Base-by-base conservation (phyloP, 1,284 basidiomycete genomes). In the Malassezia dermatis region DNA sequence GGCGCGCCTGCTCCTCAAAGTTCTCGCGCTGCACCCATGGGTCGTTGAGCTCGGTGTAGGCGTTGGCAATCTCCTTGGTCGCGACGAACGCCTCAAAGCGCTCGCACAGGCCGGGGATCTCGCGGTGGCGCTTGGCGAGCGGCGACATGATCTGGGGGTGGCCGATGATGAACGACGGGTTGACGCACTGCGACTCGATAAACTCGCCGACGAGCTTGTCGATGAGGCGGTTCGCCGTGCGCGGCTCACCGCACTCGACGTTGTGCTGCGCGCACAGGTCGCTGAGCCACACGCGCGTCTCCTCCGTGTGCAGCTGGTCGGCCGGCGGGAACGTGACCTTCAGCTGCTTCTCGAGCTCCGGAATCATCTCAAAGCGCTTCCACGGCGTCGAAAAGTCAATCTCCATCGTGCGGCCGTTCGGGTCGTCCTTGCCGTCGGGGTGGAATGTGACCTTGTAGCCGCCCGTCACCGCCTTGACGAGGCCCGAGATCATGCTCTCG, bases 71-170 rank as follows among this genome's bases (percentile, higher is more conserved):
- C 78, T 96, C 93, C 81, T 95, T 95, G 62, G 89, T 90, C 47
- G 90, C 94, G 79, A 99, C 83, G 81, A 99, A 99, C 7, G 84
- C 89, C 76, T 99, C 93, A 79, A 99, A 99, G 15, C 93, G 88
- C 78, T 99, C 93, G 77, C 91, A 96, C 11, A 98, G 81, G 40
- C 94, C 94, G 4, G 64, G 61, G 26, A 71, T 68, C 51, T 66
- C 62, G 26, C 71, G 67, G 51, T 74, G 70, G 32, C 69, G 61
- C 61, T 74, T 74, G 40, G 93, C 94, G 21, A 99, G 83, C 8
- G 93, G 93, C 3, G 90, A 95, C 93, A 99, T 99, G 68, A 99
- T 88, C 80, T 96, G 91, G 40, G 93, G 93, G 77, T 99, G 93
- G 24, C 93, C 94, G 7, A 57, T 85, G 65, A 99, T 98, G 81